These are phyloP conservation scores for Starmerella sirachaensis DNA, from an alignment of 805 yeast species.

Conservation along the genomic window DNA sequence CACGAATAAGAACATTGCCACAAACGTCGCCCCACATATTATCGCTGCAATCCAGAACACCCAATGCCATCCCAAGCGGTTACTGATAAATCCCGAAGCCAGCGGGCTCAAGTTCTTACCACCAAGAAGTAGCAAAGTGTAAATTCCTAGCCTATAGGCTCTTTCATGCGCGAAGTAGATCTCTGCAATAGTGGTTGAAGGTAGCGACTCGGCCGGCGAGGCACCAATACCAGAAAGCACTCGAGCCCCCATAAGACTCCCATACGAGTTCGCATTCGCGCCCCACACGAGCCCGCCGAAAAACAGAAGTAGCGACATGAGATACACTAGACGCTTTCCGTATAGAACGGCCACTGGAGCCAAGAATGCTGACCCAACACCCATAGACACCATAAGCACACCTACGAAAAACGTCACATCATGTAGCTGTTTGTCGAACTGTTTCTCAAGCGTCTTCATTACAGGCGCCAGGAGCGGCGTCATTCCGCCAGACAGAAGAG, in stretches of 20 bases:
- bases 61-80: constrained; percentile 44
- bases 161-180: constrained; percentile 50
- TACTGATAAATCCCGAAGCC: constrained; percentile 42
- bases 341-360: constrained; percentile 46
- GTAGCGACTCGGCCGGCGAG: constrained; percentile 49
- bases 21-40: constrained; percentile 37
- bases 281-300: constrained; percentile 45
- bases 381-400: constrained; percentile 45
- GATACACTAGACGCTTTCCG: constrained; percentile 48
- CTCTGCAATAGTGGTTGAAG: constrained; percentile 50
- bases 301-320: constrained; percentile 38
- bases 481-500: constrained; percentile 51
- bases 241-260: constrained; percentile 45
- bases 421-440: constrained; percentile 35
- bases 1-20: constrained; percentile 40
- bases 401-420: constrained; percentile 45
- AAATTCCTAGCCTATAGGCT: constrained; percentile 47
- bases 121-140: constrained; percentile 46
- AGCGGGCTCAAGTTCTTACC: constrained; percentile 51
- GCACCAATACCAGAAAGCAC: constrained; percentile 49
- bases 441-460: constrained; percentile 31
- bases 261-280: constrained; percentile 38
- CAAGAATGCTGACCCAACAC: constrained; percentile 46
- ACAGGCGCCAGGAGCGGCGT: constrained; percentile 52
- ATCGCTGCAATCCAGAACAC: constrained; percentile 48